Base-by-base conservation (phyloP, 129 eudicot genomes). In the Helichrysum umbraculigerum region DNA sequence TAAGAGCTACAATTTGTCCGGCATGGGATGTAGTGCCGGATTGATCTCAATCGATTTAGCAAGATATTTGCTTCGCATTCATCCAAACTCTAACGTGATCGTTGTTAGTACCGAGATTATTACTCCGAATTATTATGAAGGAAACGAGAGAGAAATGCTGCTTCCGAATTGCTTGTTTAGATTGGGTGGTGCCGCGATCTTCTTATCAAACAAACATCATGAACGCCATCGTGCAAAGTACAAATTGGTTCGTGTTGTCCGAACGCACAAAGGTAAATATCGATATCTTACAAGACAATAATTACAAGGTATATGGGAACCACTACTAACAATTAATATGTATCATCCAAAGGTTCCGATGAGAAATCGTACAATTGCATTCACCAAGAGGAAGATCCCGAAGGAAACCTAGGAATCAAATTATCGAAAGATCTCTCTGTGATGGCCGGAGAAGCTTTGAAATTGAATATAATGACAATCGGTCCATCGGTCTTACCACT, bases 21-120 rank as follows among this genome's bases (percentile, higher is more conserved):
- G 96, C 2, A 90, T 90, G 91, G 96, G 96, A 0, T 88, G 96
- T 50, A 87, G 92, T 42, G 85, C 87, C 0, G 90, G 96, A 0
- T 20, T 88, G 8, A 90, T 90, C 20, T 78, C 93, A 0, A 73
- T 88, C 12, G 93, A 88, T 73, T 47, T 90, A 16, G 96, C 93
- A 1, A 39, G 89, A 3, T 91, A 90, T 54, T 71, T 90, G 20
- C 86, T 90, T 37, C 87, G 84, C 58, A 86, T 78, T 37, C 68
- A 81, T 10, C 90, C 92, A 0, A 87, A 87, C 37, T 85, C 96
- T 0, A 14, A 77, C 25, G 92, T 90, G 0, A 50, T 90, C 2
- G 87, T 90, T 1, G 74, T 90, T 1, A 87, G 90, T 28, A 90
- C 92, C 0, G 92, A 90, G 28, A 87, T 87, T 14, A 85, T 90